Evolutionary conservation across 768 basidiomycete genomes (phyloP).

Genomic region (Leucocoprinus leucothites): DNA sequence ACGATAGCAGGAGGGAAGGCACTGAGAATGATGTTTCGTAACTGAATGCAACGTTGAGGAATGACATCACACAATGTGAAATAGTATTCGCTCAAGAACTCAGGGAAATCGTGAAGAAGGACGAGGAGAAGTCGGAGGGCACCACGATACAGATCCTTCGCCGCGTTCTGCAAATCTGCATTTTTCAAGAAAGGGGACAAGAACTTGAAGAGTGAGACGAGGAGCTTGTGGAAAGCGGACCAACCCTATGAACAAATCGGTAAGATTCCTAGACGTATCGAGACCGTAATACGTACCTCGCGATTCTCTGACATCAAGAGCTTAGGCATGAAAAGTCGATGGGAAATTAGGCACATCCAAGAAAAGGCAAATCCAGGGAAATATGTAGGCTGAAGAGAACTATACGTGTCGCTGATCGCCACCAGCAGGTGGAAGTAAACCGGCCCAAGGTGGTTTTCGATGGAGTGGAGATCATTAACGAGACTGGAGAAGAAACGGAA

Average conservation of each 20-base stretch:
- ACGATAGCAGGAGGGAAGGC: conserved; percentile 84
- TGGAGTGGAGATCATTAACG: conserved; percentile 83
- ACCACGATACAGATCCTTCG: conserved; percentile 87
- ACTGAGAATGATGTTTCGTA: conserved; percentile 94
- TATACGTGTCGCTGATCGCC: conserved; percentile 91
- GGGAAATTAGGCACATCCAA: conserved; percentile 96
- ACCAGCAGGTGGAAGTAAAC: conserved; percentile 89
- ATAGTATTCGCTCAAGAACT: conserved; percentile 96
- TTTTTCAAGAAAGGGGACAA: conserved; percentile 86
- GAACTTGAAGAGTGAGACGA: conserved; percentile 95
- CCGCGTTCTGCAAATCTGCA: conserved; percentile 74
- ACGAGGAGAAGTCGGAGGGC: conserved; percentile 88
- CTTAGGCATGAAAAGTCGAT: conserved; percentile 97
- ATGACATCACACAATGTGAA: conserved; percentile 94
- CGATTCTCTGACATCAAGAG: conserved; percentile 83
- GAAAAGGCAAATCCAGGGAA: conserved; percentile 99
- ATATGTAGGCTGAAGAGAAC: conserved; percentile 92
- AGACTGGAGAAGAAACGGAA: conserved; percentile 98
- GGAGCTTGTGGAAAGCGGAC: conserved; percentile 92
- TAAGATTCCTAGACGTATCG: conserved; percentile 7
- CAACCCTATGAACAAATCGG: conserved; percentile 60
- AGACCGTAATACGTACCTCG: conserved; percentile 49
- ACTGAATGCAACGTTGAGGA: conserved; percentile 89
- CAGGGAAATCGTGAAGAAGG: conserved; percentile 97
- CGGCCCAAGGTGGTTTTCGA: conserved; percentile 81